Evolutionary conservation across 2,329 filamentous ascomycete genomes (phyloP), one percentile per base, ranked within the genome.

Genomic region (Venturia carpophila): DNA sequence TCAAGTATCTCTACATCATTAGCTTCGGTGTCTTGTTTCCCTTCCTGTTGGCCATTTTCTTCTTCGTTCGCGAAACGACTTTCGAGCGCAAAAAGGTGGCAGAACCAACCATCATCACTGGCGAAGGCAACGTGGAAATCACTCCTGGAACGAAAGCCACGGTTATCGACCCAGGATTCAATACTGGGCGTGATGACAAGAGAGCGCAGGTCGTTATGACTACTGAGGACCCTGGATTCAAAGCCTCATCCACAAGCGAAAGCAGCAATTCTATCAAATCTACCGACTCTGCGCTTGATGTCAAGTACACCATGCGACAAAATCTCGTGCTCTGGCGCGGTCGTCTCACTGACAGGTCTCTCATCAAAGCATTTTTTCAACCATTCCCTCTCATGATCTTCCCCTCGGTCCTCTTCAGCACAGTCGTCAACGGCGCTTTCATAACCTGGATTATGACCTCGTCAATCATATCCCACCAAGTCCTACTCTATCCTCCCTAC

Each of bases 401-500:
- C 56, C 75, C 75, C 1, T 71, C 71, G 34, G 74, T 77, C 0
- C 66, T 76, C 21, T 77, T 74, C 73, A 73, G 68, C 0, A 76
- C 75, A 66, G 70, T 77, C 17, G 68, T 75, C 7, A 82, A 81
- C 68, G 80, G 80, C 60, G 76, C 73, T 1, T 76, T 72, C 5
- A 67, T 78, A 39, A 75, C 74, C 21, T 75, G 76, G 74, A 73
- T 77, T 61, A 72, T 77, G 24, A 77, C 81, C 64, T 79, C 81
- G 69, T 76, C 74, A 61, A 77, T 82, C 52, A 77, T 81, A 66
- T 79, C 81, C 69, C 77, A 77, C 7, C 75, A 80, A 68, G 69
- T 74, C 30, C 73, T 76, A 67, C 66, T 70, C 37, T 70, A 70
- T 2, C 65, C 70, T 3, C 74, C 74, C 0, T 78, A 75, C 67